Evolutionary conservation across 1,139 yeast genomes (phyloP), one percentile per base, ranked within the genome.

Genomic region (Kurtzmaniella natalensis): DNA sequence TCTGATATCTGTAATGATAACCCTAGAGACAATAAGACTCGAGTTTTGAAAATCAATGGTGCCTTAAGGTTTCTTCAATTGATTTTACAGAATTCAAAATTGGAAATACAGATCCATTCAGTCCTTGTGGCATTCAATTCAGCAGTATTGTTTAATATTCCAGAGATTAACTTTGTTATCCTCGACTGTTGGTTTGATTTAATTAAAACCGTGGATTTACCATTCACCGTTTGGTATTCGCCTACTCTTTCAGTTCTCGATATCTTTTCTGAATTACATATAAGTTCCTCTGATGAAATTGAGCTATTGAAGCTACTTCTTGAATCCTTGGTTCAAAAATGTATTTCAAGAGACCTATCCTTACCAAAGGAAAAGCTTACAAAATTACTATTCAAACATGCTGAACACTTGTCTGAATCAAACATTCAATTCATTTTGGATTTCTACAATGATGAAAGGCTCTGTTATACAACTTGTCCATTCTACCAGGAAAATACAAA

Each of bases 221-320:
- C 72, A 10, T 67, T 67, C 42, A 75, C 72, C 30, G 47, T 70
- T 14, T 77, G 81, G 81, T 67, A 68, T 39, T 60, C 76, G 0
- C 47, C 60, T 2, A 51, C 61, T 1, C 45, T 50, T 11, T 72
- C 80, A 2, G 62, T 78, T 1, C 64, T 66, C 31, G 71, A 63
- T 30, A 52, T 58, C 9, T 38, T 59, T 18, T 27, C 46, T 30
- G 17, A 26, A 11, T 5, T 26, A 10, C 11, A 16, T 17, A 6
- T 21, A 10, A n/a, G 5, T 8, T 17, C n/a, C 10, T 14, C 8
- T 5, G 29, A 26, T 3, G 19, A 17, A 7, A n/a, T 11, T 6
- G 18, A 16, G 9, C 8, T 15, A 4, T 26, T 66, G 50, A 56
- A 51, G 32, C 56, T 69, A 3, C 59, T 70, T 3, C 63, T 75